A percentile compares a stretch with the other conserved stretches of the same genome.
These are phyloP conservation scores for Penicillium flavigenum DNA, from an alignment of 495 filamentous ascomycete species.

Conservation along the genomic window DNA sequence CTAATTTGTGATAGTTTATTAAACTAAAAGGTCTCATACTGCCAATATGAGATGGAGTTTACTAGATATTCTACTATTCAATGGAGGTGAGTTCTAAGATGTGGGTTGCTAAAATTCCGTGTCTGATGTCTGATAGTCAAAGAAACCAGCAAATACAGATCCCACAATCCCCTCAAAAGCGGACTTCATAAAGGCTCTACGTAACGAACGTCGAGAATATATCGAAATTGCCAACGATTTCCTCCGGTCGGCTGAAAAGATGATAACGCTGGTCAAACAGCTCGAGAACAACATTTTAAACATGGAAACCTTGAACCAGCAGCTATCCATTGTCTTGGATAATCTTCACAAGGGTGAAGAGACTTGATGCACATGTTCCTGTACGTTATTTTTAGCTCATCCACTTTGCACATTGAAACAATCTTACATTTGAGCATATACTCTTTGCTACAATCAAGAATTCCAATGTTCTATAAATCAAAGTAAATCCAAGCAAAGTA, in stretches of 20 bases:
- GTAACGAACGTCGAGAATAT: neutral
- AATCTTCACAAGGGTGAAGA: neutral
- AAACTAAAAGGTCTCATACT: neutral
- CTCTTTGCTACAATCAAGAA: neutral
- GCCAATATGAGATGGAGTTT: neutral
- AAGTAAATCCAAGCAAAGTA: neutral
- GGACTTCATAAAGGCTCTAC: neutral
- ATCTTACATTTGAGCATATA: neutral
- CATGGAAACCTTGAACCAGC: neutral
- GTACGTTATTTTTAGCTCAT: neutral
- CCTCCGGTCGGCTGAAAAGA: neutral
- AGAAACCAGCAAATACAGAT: constrained; percentile 3
- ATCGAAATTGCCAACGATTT: constrained; percentile 4
- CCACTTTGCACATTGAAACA: constrained; percentile 1
- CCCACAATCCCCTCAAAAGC: neutral
- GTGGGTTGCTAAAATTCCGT: neutral
- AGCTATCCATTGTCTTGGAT: neutral
- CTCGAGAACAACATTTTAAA: constrained; percentile 2
- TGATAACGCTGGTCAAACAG: neutral
- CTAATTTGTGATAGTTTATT: constrained; percentile 1
- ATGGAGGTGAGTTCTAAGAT: neutral
- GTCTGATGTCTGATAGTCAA: neutral
- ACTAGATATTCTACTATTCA: neutral
- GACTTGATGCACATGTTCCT: neutral
- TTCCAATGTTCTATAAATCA: constrained; percentile 2